Percentiles rank a stretch among this genome's conserved stretches.
Evolutionary conservation across 768 basidiomycete species (phyloP).

Genomic region (Candolleomyces efflorescens): DNA sequence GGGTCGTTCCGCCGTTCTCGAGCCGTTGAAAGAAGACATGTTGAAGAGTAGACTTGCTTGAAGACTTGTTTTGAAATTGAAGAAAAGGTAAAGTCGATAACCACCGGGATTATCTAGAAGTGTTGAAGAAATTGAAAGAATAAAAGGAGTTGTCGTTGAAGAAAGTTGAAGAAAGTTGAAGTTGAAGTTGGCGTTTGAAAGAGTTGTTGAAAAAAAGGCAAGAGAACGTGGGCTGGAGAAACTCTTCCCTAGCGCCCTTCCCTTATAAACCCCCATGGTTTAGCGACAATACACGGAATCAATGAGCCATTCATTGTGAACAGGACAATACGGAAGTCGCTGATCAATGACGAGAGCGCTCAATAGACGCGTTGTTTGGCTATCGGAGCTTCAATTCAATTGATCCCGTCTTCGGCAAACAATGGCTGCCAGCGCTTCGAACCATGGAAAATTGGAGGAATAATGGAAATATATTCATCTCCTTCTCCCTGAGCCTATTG

Average conservation of each 20-base stretch:
- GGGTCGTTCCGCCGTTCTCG: constrained; percentile 30
- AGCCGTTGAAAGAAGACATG: constrained; percentile 1
- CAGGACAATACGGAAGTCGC: constrained; percentile 5
- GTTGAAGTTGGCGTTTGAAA: no score
- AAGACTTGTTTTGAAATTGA: constrained; percentile 3
- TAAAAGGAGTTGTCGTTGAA: constrained; percentile 15
- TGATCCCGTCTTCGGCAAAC: not conserved
- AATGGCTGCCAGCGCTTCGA: not conserved
- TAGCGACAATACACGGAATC: not conserved
- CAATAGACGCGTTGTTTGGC: constrained; percentile 4
- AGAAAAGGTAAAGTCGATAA: constrained; percentile 19
- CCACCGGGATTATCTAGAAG: constrained; percentile 33
- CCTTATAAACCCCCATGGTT: not conserved
- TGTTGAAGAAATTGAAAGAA: constrained; percentile 16
- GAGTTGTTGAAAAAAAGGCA: constrained; percentile 17
- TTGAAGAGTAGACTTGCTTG: not conserved
- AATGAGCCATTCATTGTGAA: not conserved
- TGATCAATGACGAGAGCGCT: not conserved
- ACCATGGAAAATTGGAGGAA: not conserved
- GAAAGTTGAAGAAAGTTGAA: constrained; percentile 14
- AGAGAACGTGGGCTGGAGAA: constrained; percentile 10
- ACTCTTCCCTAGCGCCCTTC: not conserved
- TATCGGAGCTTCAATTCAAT: not conserved
- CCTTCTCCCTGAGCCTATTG: not conserved
- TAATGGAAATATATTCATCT: not conserved